A percentile compares a stretch with the other conserved stretches of the same genome.
Evolutionary conservation across 768 basidiomycete species (phyloP).

Genomic region (Bullera alba): DNA sequence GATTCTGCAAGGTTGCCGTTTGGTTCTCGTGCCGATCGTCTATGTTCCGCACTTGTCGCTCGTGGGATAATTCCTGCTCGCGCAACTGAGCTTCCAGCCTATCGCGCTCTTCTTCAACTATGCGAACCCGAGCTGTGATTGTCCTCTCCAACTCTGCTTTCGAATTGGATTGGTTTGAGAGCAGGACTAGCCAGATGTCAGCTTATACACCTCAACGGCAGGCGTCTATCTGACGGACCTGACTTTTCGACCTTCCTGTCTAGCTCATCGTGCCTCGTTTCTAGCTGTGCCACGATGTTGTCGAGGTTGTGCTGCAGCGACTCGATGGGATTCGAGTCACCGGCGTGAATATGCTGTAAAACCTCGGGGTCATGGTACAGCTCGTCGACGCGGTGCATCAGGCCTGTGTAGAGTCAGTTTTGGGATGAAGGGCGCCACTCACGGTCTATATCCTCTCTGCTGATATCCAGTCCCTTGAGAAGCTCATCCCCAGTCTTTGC

Average conservation of each 20-base stretch:
- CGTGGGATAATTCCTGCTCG: conserved; percentile 52
- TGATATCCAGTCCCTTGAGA: conserved; percentile 56
- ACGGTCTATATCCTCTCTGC: conserved; percentile 68
- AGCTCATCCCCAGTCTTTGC: conserved; percentile 60
- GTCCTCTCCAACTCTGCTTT: too few relatives aligned
- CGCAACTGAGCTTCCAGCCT: conserved; percentile 57
- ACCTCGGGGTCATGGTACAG: conserved; percentile 28
- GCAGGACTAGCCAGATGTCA: too few relatives aligned
- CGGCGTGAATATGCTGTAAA: conserved; percentile 11
- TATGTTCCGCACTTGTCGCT: conserved; percentile 8
- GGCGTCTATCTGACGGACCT: too few relatives aligned
- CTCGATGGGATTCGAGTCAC: conserved; percentile 51
- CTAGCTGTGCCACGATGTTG: too few relatives aligned
- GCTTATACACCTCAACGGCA: too few relatives aligned
- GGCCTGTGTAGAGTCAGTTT: conserved; percentile 18
- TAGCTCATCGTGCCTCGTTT: too few relatives aligned
- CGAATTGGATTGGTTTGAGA: too few relatives aligned
- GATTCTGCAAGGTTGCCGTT: conserved; percentile 15
- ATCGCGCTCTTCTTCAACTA: conserved; percentile 54
- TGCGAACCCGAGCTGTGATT: background rate
- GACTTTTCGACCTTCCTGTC: too few relatives aligned
- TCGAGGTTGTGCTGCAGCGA: conserved; percentile 51
- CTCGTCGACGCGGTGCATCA: conserved; percentile 22
- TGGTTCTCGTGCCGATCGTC: conserved; percentile 20
- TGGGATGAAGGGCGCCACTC: conserved; percentile 24